These are phyloP conservation scores for Aeminium ludgeri DNA, from an alignment of 495 filamentous ascomycete genomes.

Conservation along the genomic window DNA sequence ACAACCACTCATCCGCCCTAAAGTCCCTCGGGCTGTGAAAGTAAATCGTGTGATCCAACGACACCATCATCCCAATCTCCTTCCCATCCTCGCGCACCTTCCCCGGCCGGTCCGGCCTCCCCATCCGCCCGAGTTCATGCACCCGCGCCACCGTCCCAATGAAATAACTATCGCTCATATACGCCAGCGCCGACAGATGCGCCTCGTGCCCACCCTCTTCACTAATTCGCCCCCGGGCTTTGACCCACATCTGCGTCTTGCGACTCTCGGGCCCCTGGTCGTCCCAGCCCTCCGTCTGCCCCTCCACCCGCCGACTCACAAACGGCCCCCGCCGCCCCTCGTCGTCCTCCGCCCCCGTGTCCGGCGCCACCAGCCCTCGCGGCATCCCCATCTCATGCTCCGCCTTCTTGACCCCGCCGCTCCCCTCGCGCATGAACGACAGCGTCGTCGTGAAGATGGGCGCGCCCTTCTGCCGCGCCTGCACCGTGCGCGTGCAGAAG, in stretches of 20 bases:
- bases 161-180: conserved; percentile 82
- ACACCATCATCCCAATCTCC: conserved; percentile 86
- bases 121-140: conserved; percentile 44
- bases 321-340: conserved; percentile 30
- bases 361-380: conserved; percentile 20
- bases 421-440: conserved; percentile 62
- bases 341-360: conserved; percentile 13
- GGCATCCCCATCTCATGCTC: conserved; percentile 47
- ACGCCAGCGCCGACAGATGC: conserved; percentile 74
- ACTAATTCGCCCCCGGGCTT: conserved; percentile 56
- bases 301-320: conserved; percentile 36
- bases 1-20: conserved; percentile 84
- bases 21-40: conserved; percentile 75
- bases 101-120: conserved; percentile 22
- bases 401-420: conserved; percentile 43
- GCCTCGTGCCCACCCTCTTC: conserved; percentile 55
- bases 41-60: conserved; percentile 83
- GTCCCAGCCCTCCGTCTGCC: conserved; percentile 65
- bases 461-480: conserved; percentile 75
- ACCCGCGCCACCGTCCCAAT: conserved; percentile 71
- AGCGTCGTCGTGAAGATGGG: conserved; percentile 90
- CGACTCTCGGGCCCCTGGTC: conserved; percentile 41
- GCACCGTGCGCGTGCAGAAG: conserved; percentile 87
- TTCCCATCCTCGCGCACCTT: conserved; percentile 26
- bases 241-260: conserved; percentile 60